Evolutionary conservation across 805 yeast genomes (phyloP).

Genomic region (Metschnikowia drakensbergensis): DNA sequence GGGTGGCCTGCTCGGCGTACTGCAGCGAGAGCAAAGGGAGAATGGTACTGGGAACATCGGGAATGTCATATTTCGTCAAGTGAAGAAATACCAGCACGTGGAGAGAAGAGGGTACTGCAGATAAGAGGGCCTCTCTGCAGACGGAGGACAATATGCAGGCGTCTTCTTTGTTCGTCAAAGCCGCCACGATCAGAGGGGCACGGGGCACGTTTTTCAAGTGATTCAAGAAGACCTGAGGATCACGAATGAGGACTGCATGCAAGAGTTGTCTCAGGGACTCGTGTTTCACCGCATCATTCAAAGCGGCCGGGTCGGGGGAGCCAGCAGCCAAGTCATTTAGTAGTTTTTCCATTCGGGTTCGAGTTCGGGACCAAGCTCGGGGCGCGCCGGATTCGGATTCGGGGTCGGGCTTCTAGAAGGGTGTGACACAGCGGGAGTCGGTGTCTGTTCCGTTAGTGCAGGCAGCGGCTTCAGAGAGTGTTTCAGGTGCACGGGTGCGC

Average conservation of each 20-base stretch:
- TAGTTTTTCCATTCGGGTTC: not conserved
- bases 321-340: not conserved
- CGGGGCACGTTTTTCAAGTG: not conserved
- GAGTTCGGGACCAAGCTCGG: not conserved
- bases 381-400: too few species aligned
- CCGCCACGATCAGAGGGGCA: not conserved
- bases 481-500: not conserved
- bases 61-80: not conserved
- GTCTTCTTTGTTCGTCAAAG: not conserved
- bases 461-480: not conserved
- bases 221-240: not conserved
- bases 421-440: too few species aligned
- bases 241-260: not conserved
- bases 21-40: conserved; percentile 1
- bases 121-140: not conserved
- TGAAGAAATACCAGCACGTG: conserved; percentile 6
- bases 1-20: not conserved
- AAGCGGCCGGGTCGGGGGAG: not conserved
- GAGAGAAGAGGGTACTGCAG: not conserved
- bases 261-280: not conserved
- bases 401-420: too few species aligned
- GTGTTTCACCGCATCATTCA: not conserved
- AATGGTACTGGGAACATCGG: conserved; percentile 4
- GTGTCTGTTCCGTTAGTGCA: too few species aligned
- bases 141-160: not conserved